phyloP scores from a whole-genome alignment of 1,284 basidiomycete species.

The Ceratobasidium sp. region DNA sequence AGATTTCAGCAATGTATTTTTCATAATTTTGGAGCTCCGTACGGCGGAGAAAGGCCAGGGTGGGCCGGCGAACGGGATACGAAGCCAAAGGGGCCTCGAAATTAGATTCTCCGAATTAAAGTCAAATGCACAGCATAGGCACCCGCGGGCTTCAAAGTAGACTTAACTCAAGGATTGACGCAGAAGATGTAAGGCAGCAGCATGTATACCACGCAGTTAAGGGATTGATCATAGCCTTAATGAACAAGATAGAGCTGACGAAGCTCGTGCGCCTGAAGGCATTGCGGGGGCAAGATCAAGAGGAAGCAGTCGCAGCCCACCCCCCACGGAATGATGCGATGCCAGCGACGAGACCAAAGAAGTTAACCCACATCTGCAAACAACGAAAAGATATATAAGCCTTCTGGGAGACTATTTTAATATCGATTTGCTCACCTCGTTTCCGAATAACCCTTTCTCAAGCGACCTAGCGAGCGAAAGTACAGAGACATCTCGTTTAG shows the following conservation, averaged over 20 bases:
- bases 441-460: constrained; percentile 73
- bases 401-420: neutral
- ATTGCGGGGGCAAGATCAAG: constrained; percentile 47
- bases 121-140: constrained; percentile 24
- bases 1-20: no score
- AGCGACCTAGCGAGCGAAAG: constrained; percentile 67
- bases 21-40: no score
- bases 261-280: neutral
- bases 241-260: neutral
- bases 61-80: neutral
- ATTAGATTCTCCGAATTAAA: neutral
- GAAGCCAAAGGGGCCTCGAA: neutral
- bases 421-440: constrained; percentile 64
- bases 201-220: no score
- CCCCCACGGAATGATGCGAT: constrained; percentile 76
- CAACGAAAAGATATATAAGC: constrained; percentile 3
- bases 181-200: no score
- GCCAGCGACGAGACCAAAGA: constrained; percentile 74
- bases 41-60: neutral
- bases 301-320: constrained; percentile 78
- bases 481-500: neutral
- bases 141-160: neutral
- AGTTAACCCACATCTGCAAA: constrained; percentile 69
- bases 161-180: no score
- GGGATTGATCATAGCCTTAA: neutral